Evolutionary conservation across 2,329 filamentous ascomycete genomes (phyloP), one percentile per base, ranked within the genome.

Genomic region (Amylocarpus encephaloides): DNA sequence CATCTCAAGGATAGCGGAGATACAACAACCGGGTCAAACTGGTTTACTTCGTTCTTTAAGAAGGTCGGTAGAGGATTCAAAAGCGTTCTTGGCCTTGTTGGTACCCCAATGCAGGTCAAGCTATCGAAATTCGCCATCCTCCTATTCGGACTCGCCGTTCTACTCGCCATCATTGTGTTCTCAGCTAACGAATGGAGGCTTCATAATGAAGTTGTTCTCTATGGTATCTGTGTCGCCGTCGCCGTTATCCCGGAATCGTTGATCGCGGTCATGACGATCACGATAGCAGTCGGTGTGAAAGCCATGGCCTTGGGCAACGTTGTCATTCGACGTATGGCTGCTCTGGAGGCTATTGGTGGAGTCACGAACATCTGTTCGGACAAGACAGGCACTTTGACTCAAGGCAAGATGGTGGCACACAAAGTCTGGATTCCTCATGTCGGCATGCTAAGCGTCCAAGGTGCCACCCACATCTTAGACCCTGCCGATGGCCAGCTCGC

Each of bases 31-130:
- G 73, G 69, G 73, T 62, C 42, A 69, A 79, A 59, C 71, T 79
- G 43, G 65, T 64, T 58, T 66, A 70, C 41, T 66, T 70, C 29
- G 62, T 72, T 72, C 60, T 75, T 71, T 60, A 71, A 70, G 48
- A 73, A 76, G 41, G 67, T 71, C 36, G 69, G 69, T 49, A 72
- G 67, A 39, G 69, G 62, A 11, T 51, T 62, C 39, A 70, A 70
- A 57, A 75, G 76, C 57, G 73, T 86, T 53, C 74, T 87, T 39
- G 84, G 80, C 49, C 67, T 84, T 2, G 77, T 86, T 48, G 89
- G 89, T 44, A 95, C 90, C 1, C 90, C 90, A 0, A 73, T 95
- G 41, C 88, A 94, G 70, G 83, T 85, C 58, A 92, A 88, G 63
- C 76, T 95, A 46, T 88, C 86, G 70, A 89, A 91, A 68, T 84